phyloP scores from a whole-genome alignment of 306 rosid genomes.

The Potentilla sterilis region DNA sequence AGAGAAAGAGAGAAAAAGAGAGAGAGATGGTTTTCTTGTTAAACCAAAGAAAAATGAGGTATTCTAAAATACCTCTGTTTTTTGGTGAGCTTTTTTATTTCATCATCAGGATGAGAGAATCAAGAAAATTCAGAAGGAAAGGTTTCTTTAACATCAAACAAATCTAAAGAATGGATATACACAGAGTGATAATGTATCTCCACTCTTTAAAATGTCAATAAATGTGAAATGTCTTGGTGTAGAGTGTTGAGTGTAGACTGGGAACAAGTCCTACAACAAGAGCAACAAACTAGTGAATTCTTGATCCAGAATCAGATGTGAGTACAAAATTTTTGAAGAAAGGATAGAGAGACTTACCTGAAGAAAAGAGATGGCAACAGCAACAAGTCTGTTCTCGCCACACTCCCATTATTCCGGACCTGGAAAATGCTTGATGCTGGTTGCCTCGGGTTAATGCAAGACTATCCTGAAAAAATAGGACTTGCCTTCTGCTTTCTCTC shows the following conservation, averaged over 20 bases:
- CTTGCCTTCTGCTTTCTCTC: background rate
- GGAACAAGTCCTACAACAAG: background rate
- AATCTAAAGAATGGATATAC: background rate
- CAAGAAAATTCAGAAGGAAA: background rate
- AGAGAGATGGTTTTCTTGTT: background rate
- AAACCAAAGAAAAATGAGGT: background rate
- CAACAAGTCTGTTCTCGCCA: constrained; percentile 13
- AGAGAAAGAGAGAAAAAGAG: background rate
- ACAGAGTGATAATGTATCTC: background rate
- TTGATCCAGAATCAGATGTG: background rate
- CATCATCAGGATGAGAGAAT: background rate
- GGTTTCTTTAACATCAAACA: background rate
- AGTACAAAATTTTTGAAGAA: background rate
- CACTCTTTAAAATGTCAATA: background rate
- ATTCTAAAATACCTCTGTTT: background rate
- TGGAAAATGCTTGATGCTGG: background rate
- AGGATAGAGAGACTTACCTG: constrained; percentile 1
- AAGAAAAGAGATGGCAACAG: constrained; percentile 1
- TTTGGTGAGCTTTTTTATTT: too few relatives aligned
- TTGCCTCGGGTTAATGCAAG: too few relatives aligned
- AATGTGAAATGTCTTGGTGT: too few relatives aligned
- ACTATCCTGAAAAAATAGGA: too few relatives aligned
- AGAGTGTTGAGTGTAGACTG: too few relatives aligned
- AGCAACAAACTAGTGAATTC: background rate
- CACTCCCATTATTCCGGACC: constrained; percentile 11